These are phyloP conservation scores for Aaosphaeria arxii DNA, from an alignment of 2,329 filamentous ascomycete species.

Conservation along the genomic window DNA sequence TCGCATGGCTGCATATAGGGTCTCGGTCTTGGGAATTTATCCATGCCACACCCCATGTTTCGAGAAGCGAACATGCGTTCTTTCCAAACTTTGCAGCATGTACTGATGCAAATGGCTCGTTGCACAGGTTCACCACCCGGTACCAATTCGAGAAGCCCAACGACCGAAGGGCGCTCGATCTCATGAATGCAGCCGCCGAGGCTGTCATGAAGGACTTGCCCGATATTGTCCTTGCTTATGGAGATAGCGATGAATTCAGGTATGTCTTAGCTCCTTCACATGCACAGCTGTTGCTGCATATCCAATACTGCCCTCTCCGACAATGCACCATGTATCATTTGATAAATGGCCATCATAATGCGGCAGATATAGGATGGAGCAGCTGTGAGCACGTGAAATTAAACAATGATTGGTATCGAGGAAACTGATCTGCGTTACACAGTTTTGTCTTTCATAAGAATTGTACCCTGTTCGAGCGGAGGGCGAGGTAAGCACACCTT, in stretches of 20 bases:
- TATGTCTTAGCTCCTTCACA: conserved; percentile 31
- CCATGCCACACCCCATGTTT: background rate
- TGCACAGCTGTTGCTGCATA: background rate
- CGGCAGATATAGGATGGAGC: conserved; percentile 2
- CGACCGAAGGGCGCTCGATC: conserved; percentile 77
- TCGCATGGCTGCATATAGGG: background rate
- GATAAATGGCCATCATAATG: conserved; percentile 16
- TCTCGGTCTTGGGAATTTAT: too few species aligned
- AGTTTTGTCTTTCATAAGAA: conserved; percentile 88
- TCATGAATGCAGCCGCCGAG: conserved; percentile 93
- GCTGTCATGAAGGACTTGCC: conserved; percentile 79
- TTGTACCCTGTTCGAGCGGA: conserved; percentile 78
- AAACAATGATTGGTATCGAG: background rate
- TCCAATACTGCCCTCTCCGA: background rate
- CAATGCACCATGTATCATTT: background rate
- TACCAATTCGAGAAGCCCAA: conserved; percentile 92
- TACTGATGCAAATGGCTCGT: background rate
- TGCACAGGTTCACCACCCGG: conserved; percentile 69
- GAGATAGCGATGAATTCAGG: conserved; percentile 92
- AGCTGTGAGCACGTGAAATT: background rate
- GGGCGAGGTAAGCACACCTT: conserved; percentile 59
- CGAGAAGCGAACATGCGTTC: background rate
- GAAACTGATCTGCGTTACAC: conserved; percentile 35
- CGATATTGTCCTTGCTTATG: conserved; percentile 85
- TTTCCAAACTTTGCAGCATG: background rate